Conservation (phyloP, 345 rosid genomes). For the Brassica juncea region DNA sequence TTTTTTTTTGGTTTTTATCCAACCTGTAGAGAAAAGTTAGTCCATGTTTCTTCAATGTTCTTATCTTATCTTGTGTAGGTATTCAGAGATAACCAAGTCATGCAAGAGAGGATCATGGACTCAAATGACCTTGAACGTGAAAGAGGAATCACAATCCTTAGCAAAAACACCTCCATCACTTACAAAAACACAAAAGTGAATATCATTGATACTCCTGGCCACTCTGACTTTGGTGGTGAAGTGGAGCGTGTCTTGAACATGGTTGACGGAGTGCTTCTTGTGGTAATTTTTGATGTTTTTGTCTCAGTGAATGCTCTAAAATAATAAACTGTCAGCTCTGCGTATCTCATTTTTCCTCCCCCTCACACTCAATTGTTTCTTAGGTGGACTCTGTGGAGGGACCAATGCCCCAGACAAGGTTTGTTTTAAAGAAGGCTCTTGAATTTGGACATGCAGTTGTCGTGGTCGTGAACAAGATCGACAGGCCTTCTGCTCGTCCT, state of each 20-base stretch:
- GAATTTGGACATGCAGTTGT: slow-evolving; percentile 96
- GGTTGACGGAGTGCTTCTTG: slow-evolving; percentile 98
- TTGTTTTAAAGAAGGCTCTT: slow-evolving; percentile 94
- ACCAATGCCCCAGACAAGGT: slow-evolving; percentile 99
- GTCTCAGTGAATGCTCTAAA: slow-evolving; percentile 1
- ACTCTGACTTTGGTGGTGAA: slow-evolving; percentile 99
- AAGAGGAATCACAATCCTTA: slow-evolving; percentile 93
- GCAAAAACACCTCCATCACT: slow-evolving; percentile 93
- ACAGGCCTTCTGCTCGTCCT: slow-evolving; percentile 96
- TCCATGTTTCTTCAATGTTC: background rate
- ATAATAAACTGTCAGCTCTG: background rate
- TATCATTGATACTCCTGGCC: slow-evolving; percentile 97
- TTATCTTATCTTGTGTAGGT: slow-evolving; percentile 53
- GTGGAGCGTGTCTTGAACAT: slow-evolving; percentile 97
- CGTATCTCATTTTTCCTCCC: background rate
- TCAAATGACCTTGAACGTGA: slow-evolving; percentile 95
- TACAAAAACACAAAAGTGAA: slow-evolving; percentile 86
- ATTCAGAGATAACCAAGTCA: slow-evolving; percentile 87
- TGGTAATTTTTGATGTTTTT: slow-evolving; percentile 55
- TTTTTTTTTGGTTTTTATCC: background rate
- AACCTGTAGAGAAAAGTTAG: background rate
- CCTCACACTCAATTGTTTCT: background rate
- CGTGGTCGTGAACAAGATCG: slow-evolving; percentile 95
- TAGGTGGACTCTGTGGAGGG: slow-evolving; percentile 99
- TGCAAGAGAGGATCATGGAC: slow-evolving; percentile 96